phyloP scores from a whole-genome alignment of 2,329 filamentous ascomycete species.

The Didymella segeticola region DNA sequence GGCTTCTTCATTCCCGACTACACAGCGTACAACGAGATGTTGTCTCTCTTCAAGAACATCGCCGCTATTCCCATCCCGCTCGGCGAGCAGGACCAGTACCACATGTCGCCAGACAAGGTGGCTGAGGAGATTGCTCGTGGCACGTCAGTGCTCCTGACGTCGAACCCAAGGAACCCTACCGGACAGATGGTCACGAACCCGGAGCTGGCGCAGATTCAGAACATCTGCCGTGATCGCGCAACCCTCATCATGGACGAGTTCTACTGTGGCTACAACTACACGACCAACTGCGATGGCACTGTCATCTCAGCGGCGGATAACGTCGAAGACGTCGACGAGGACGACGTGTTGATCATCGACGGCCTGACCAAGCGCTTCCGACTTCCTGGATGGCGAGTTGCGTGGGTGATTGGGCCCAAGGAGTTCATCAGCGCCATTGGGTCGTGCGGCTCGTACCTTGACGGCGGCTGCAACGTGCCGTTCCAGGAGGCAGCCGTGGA shows the following conservation, averaged over 20 bases:
- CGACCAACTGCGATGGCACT: conserved; percentile 84
- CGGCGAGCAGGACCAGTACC: conserved; percentile 84
- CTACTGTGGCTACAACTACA: conserved; percentile 92
- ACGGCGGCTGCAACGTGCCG: conserved; percentile 91
- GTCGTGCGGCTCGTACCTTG: conserved; percentile 90
- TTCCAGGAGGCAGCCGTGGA: conserved; percentile 93
- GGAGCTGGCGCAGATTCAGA: conserved; percentile 87
- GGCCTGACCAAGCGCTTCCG: conserved; percentile 97
- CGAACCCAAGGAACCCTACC: conserved; percentile 94
- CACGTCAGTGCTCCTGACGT: conserved; percentile 82
- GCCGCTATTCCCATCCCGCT: conserved; percentile 66
- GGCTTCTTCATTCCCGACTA: conserved; percentile 94
- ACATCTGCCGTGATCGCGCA: conserved; percentile 87
- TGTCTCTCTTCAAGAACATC: conserved; percentile 87
- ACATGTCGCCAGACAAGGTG: conserved; percentile 92
- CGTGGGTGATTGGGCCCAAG: conserved; percentile 95
- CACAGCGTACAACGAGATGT: conserved; percentile 97
- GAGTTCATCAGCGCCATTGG: conserved; percentile 95
- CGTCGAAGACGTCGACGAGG: conserved; percentile 79
- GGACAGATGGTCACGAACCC: conserved; percentile 85
- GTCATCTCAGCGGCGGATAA: conserved; percentile 91
- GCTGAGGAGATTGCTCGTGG: conserved; percentile 88
- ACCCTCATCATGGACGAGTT: conserved; percentile 97
- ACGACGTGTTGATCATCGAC: conserved; percentile 91
- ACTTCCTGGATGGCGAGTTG: conserved; percentile 93